Base-by-base conservation (phyloP, 2,329 filamentous ascomycete genomes). In the Talaromyces sp. region DNA sequence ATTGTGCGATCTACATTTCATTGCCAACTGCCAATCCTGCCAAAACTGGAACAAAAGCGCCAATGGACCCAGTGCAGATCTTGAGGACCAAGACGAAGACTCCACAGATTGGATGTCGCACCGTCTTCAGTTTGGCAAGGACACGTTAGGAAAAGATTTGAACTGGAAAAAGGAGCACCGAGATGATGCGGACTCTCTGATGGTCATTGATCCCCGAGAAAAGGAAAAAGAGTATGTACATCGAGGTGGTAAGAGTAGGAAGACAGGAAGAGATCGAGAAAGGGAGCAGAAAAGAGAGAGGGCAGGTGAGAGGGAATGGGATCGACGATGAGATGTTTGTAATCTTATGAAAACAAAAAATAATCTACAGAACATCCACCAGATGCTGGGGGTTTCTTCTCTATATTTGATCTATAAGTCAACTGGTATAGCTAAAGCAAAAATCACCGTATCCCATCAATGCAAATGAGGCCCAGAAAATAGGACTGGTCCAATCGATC, bases 1-100 rank as follows among this genome's bases (percentile, higher is more conserved):
- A 52, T 80, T 95, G 3, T 99, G 94, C 69, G 94, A 97, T 71
- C 77, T 99, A 36, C 94, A 99, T 71, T 99, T 97, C 73, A 95
- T 99, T 62, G 89, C 89, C 51, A 89, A 95, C 66, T 99, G 94
- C 72, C 91, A 96, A 70, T 96, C 91, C 45, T 97, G 94, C 72
- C 85, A 84, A 59, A 84, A 87, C 0, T 96, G 92, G 91, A 89
- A 36, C 6, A 10, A 95, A 67, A 81, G 86, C 48, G 62, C 66
- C 8, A 57, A 64, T 5, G 48, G 60, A 6, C 63, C 55, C 3
- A 81, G 80, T 64, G 82, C 84, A 60, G 84, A 84, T 51, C 71
- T 74, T 2, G 74, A 76, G 2, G 77, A 79, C 15, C 52, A 59
- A 41, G 78, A 78, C 19, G 69, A 74, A 11, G 64, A 69, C 36